A percentile compares a stretch with the other conserved stretches of the same genome.
These are phyloP conservation scores for Yarrowia sp. DNA, from an alignment of 805 yeast genomes.

Conservation along the genomic window DNA sequence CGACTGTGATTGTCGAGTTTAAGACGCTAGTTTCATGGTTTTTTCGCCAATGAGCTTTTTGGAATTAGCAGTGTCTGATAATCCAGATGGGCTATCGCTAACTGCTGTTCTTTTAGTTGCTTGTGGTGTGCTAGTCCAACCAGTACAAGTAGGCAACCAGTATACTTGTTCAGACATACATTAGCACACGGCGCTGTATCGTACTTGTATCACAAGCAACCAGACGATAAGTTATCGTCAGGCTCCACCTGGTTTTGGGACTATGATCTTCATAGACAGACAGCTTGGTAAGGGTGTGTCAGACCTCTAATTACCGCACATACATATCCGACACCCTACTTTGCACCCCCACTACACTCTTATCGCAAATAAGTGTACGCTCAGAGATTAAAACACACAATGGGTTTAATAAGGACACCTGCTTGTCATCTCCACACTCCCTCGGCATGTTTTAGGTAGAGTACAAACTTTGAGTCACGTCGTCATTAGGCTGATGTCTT, in stretches of 20 bases:
- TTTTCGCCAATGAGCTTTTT: not conserved
- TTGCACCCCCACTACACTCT: no score
- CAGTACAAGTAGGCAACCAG: no score
- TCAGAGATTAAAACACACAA: not conserved
- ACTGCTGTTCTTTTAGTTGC: no score
- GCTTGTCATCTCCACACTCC: constrained; percentile 1
- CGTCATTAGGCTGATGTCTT: constrained; percentile 1
- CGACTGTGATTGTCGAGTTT: not conserved
- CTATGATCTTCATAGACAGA: not conserved
- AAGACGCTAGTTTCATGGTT: not conserved
- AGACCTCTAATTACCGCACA: no score
- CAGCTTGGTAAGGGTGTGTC: no score
- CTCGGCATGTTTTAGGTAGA: not conserved
- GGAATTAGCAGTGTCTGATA: not conserved
- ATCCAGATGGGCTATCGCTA: no score
- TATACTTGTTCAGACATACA: no score
- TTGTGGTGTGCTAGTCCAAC: no score
- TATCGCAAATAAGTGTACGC: not conserved
- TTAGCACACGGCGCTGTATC: no score
- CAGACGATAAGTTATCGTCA: not conserved
- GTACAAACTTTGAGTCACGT: not conserved
- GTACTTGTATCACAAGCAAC: no score
- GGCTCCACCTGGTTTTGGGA: not conserved
- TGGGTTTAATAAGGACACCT: not conserved
- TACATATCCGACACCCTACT: no score